Percentiles rank a stretch among this genome's conserved stretches.
phyloP scores from a whole-genome alignment of 495 filamentous ascomycete species.

The Hyphodiscus hymeniophilus region DNA sequence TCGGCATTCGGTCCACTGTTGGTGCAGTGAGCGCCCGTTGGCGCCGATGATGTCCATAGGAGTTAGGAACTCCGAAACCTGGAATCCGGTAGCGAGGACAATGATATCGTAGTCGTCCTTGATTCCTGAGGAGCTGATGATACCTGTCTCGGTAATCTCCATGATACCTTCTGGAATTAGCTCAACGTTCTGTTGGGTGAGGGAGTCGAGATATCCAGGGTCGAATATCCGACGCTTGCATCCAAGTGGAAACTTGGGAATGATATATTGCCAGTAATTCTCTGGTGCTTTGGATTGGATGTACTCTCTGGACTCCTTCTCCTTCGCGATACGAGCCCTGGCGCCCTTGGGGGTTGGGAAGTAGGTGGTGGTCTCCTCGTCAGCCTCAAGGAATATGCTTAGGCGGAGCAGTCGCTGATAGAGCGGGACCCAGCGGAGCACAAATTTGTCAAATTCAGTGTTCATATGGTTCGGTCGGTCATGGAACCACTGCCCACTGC shows the following conservation, averaged over 20 bases:
- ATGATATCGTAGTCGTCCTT: slow-evolving; percentile 32
- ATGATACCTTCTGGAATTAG: slow-evolving; percentile 27
- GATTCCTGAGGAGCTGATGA: slow-evolving; percentile 22
- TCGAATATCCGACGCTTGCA: slow-evolving; percentile 40
- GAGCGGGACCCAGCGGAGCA: slow-evolving; percentile 22
- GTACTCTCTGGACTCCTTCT: slow-evolving; percentile 22
- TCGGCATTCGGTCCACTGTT: slow-evolving; percentile 29
- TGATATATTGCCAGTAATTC: slow-evolving; percentile 32
- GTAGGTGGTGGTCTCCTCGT: slow-evolving; percentile 24
- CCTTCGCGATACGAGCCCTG: slow-evolving; percentile 8
- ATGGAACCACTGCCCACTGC: slow-evolving; percentile 31
- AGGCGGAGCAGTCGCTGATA: slow-evolving; percentile 21
- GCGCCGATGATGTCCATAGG: slow-evolving; percentile 30
- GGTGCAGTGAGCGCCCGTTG: slow-evolving; percentile 21
- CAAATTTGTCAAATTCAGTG: slow-evolving; percentile 21
- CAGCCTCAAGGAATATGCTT: slow-evolving; percentile 23
- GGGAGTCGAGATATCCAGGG: slow-evolving; percentile 16
- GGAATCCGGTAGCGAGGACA: slow-evolving; percentile 34
- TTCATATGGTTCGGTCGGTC: slow-evolving; percentile 23
- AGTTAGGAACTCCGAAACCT: slow-evolving; percentile 25
- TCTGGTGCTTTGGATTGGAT: slow-evolving; percentile 28
- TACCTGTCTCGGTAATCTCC: slow-evolving; percentile 28
- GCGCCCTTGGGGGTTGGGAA: slow-evolving; percentile 8
- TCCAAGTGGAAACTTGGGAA: slow-evolving; percentile 30
- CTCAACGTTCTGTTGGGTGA: slow-evolving; percentile 28